Evolutionary conservation across 2,329 filamentous ascomycete species (phyloP).

Genomic region (Fusarium armeniacum): DNA sequence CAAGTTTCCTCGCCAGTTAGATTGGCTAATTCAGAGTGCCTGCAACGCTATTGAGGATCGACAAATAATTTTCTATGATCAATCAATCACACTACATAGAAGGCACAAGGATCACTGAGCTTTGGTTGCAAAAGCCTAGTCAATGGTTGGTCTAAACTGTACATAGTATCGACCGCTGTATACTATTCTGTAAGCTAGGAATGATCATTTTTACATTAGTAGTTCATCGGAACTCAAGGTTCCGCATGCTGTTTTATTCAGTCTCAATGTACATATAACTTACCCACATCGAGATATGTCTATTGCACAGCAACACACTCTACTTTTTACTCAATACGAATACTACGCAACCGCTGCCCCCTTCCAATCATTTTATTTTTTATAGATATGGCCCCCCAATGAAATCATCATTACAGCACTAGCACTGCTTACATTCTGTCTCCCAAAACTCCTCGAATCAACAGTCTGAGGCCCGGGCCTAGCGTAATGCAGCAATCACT

Average conservation of each 20-base stretch:
- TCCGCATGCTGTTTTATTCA: background rate
- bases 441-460: slow-evolving; percentile 7
- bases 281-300: background rate
- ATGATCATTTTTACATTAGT: background rate
- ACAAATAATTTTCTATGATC: background rate
- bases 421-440: background rate
- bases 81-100: background rate
- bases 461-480: slow-evolving; percentile 24
- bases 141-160: background rate
- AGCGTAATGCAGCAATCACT: slow-evolving; percentile 20
- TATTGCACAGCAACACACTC: background rate
- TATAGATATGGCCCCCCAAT: background rate
- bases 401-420: background rate
- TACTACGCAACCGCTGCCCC: background rate
- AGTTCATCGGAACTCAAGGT: background rate
- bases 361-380: background rate
- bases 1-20: slow-evolving; percentile 2
- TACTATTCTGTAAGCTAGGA: background rate
- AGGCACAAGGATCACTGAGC: background rate
- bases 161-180: background rate
- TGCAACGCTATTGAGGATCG: background rate
- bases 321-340: background rate
- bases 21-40: background rate
- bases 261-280: background rate
- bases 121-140: background rate